These are phyloP conservation scores for Volvox africanus DNA, from an alignment of 139 green algal genomes.

Conservation along the genomic window DNA sequence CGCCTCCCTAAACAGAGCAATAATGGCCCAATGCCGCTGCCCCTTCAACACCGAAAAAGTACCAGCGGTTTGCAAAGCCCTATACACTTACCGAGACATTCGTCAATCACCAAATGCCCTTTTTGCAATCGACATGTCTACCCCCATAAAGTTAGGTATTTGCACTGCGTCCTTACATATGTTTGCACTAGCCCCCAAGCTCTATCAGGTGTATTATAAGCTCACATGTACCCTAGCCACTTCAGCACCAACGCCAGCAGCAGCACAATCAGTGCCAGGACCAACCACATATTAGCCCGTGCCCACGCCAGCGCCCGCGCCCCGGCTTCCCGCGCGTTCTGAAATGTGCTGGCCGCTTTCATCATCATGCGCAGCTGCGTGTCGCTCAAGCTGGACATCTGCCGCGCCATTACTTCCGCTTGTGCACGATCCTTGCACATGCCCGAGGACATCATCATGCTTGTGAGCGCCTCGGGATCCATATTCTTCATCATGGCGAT, in stretches of 20 bases:
- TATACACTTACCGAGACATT: no score
- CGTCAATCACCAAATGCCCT: no score
- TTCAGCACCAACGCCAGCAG: conserved; percentile 60
- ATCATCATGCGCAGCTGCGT: conserved; percentile 55
- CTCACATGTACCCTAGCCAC: conserved; percentile 54
- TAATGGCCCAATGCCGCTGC: no score
- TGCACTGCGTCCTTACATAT: no score
- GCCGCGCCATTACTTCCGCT: conserved; percentile 53
- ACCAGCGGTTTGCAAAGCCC: no score
- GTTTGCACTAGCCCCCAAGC: no score
- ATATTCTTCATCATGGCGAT: conserved; percentile 68
- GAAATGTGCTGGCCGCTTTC: conserved; percentile 47
- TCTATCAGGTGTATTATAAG: no score
- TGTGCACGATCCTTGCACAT: conserved; percentile 47
- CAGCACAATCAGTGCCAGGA: conserved; percentile 50
- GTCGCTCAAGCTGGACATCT: conserved; percentile 51
- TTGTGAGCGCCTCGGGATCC: conserved; percentile 52
- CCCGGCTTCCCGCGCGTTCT: conserved; percentile 28
- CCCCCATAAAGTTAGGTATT: no score
- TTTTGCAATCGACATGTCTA: no score
- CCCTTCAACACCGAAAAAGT: no score
- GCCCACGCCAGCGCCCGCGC: conserved; percentile 16
- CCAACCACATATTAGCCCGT: conserved; percentile 28
- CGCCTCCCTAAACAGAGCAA: no score
- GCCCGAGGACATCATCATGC: conserved; percentile 51